Percentiles rank a stretch among this genome's conserved stretches.
These are phyloP conservation scores for Mycena vulgaris DNA, from an alignment of 768 basidiomycete species.

Conservation along the genomic window DNA sequence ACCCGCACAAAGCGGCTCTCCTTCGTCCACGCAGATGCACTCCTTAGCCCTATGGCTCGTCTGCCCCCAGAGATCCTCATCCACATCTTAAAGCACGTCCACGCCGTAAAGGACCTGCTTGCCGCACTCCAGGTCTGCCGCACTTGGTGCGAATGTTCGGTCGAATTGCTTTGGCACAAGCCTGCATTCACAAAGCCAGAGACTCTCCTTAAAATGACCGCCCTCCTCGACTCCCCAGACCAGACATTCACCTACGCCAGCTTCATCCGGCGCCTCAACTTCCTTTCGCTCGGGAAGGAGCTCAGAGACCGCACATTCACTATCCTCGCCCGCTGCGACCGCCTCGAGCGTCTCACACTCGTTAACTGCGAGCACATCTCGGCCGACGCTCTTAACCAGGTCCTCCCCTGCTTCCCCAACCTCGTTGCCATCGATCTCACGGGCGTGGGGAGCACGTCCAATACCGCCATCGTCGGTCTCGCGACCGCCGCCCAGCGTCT, in stretches of 20 bases:
- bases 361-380: slow-evolving; percentile 83
- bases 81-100: slow-evolving; percentile 90
- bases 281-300: slow-evolving; percentile 77
- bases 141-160: slow-evolving; percentile 96
- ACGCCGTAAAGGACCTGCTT: slow-evolving; percentile 81
- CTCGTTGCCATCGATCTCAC: slow-evolving; percentile 91
- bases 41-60: slow-evolving; percentile 71
- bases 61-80: slow-evolving; percentile 95
- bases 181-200: slow-evolving; percentile 80
- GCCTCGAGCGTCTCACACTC: slow-evolving; percentile 91
- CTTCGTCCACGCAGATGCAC: slow-evolving; percentile 42
- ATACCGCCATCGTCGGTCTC: slow-evolving; percentile 80
- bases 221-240: slow-evolving; percentile 72
- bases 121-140: slow-evolving; percentile 86
- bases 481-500: slow-evolving; percentile 79
- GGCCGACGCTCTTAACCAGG: slow-evolving; percentile 71
- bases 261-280: slow-evolving; percentile 94
- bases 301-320: slow-evolving; percentile 84
- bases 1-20: slow-evolving; percentile 52
- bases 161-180: slow-evolving; percentile 95
- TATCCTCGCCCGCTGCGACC: slow-evolving; percentile 79
- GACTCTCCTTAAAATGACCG: slow-evolving; percentile 85
- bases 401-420: slow-evolving; percentile 80
- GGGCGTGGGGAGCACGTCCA: slow-evolving; percentile 77
- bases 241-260: slow-evolving; percentile 90